Base-by-base conservation (phyloP, 1,139 yeast genomes). In the Hyphopichia khmerensis region DNA sequence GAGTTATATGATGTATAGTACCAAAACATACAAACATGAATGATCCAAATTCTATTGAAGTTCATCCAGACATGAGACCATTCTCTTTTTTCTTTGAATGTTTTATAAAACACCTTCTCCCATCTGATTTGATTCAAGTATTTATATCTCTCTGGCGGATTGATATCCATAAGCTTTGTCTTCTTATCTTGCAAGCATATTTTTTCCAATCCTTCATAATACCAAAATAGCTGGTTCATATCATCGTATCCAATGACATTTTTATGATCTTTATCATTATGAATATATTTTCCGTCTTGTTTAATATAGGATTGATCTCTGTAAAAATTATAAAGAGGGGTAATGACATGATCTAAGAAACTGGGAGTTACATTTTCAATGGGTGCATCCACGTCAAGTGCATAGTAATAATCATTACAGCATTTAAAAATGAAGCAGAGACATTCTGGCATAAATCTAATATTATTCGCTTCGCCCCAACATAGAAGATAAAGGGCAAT, bases 391-490 rank as follows among this genome's bases (percentile, higher is more conserved):
- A 60, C 55, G 40, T 70, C 69, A 34, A 73, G 50, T 0, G 81
- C 72, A 47, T 72, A 72, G 57, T 81, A 85, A 50, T 77, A 77
- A 55, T 88, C 96, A 42, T 78, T 74, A 35, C 93, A 86, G 51
- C 95, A 84, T 53, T 87, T 86, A 63, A 78, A 87, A 16, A 89
- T 77, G 53, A 88, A 89, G 45, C 93, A 87, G 16, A 89, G 59
- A 55, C 95, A 87, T 55, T 89, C 96, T 0, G 96, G 96, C 76
- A 88, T 80, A 53, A 85, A 87, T 43, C 96, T 67, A 2, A 87
- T 61, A 53, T 87, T 91, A 54, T 86, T 87, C 0, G 96, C 90
- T 59, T 89, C 96, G 0, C 96, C 95, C 96, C 96, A 89, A 51
- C 87, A 79, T 46, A 87, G 64, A 17, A 89, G 68, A 52, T 83